Evolutionary conservation across 2,329 filamentous ascomycete genomes (phyloP).

Genomic region (Sclerotinia nivalis): DNA sequence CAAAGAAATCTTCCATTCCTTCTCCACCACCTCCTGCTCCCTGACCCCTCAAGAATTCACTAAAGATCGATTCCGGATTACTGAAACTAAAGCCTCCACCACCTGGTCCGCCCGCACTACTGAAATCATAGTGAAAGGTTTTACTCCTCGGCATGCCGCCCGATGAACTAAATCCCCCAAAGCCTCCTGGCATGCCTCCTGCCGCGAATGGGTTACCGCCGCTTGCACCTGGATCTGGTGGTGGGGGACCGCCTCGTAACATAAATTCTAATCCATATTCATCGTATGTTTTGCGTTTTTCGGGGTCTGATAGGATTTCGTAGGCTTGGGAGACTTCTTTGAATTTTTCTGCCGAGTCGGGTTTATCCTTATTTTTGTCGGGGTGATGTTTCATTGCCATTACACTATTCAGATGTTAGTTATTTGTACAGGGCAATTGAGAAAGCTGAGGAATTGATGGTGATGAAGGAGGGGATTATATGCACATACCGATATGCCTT

Average conservation of each 20-base stretch:
- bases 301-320: constrained; percentile 94
- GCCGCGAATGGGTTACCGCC: constrained; percentile 61
- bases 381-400: constrained; percentile 89
- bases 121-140: constrained; percentile 52
- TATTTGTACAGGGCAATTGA: background rate
- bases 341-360: constrained; percentile 86
- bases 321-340: constrained; percentile 98
- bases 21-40: constrained; percentile 47
- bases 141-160: constrained; percentile 52
- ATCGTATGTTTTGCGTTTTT: constrained; percentile 95
- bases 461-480: background rate
- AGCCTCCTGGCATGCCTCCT: constrained; percentile 57
- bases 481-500: constrained; percentile 80
- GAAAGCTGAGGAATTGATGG: background rate
- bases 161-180: constrained; percentile 49
- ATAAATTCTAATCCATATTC: constrained; percentile 93
- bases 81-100: constrained; percentile 76
- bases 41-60: constrained; percentile 70
- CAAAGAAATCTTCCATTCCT: constrained; percentile 57
- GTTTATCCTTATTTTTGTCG: constrained; percentile 96
- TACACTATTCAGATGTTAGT: constrained; percentile 58
- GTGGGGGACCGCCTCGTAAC: constrained; percentile 73
- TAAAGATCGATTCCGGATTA: constrained; percentile 81
- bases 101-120: constrained; percentile 47
- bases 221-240: constrained; percentile 57